phyloP scores from a whole-genome alignment of 805 yeast species.

The Brettanomyces naardenensis region DNA sequence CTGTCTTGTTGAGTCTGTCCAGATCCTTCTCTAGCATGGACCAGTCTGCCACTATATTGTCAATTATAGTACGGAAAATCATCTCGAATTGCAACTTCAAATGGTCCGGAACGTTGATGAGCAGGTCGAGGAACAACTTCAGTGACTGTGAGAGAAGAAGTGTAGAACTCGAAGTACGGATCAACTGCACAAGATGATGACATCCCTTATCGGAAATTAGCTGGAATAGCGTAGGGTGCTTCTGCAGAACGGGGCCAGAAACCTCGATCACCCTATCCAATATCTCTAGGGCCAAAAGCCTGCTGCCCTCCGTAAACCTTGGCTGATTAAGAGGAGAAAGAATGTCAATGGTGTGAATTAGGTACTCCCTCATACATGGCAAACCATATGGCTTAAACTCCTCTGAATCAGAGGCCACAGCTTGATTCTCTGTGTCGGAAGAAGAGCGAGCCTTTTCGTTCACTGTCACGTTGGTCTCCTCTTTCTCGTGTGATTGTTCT shows the following conservation, averaged over 20 bases:
- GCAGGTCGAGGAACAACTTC: constrained; percentile 65
- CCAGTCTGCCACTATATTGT: constrained; percentile 25
- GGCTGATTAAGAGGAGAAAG: constrained; percentile 75
- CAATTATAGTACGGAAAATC: constrained; percentile 55
- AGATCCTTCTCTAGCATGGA: constrained; percentile 20
- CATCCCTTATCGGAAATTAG: constrained; percentile 76
- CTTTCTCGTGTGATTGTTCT: background rate
- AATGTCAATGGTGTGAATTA: constrained; percentile 69
- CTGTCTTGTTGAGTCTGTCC: constrained; percentile 19
- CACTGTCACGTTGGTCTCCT: background rate
- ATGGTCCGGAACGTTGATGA: constrained; percentile 55
- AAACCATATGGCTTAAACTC: constrained; percentile 55
- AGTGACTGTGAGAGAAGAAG: constrained; percentile 68
- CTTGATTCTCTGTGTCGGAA: background rate
- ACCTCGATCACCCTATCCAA: constrained; percentile 77
- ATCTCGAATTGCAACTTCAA: constrained; percentile 79
- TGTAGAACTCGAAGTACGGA: constrained; percentile 56
- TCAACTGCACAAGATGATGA: constrained; percentile 73
- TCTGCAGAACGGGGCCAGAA: constrained; percentile 54
- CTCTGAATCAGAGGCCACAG: constrained; percentile 11
- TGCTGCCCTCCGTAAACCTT: constrained; percentile 80
- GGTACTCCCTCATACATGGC: constrained; percentile 66
- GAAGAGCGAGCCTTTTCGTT: background rate
- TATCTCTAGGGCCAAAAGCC: constrained; percentile 73
- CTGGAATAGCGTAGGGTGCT: constrained; percentile 58